Evolutionary conservation across 768 basidiomycete species (phyloP).

Genomic region (Phanerochaete carnosa): DNA sequence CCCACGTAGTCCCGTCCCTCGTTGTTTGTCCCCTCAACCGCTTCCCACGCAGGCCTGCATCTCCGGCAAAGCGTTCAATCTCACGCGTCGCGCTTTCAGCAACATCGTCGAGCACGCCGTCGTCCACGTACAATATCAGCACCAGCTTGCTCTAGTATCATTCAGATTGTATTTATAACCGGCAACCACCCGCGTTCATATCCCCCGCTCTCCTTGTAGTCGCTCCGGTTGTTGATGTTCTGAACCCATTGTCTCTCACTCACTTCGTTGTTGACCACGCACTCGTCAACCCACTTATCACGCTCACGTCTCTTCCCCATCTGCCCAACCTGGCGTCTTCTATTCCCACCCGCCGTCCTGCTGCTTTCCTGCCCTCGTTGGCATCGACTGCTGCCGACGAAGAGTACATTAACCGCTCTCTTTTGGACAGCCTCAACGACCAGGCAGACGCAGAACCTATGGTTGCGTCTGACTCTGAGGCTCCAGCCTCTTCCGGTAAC

Average conservation of each 20-base stretch:
- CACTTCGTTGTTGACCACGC: constrained; percentile 14
- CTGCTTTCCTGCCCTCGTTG: constrained; percentile 19
- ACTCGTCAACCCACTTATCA: constrained; percentile 9
- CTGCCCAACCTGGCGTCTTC: constrained; percentile 32
- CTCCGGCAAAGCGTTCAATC: constrained; percentile 19
- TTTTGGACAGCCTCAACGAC: constrained; percentile 79
- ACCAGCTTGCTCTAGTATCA: constrained; percentile 28
- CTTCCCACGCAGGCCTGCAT: constrained; percentile 17
- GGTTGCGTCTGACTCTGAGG: constrained; percentile 50
- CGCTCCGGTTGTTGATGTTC: constrained; percentile 43
- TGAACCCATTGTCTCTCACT: constrained; percentile 22
- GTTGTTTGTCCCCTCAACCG: constrained; percentile 14
- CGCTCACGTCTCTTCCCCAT: constrained; percentile 13
- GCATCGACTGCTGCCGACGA: constrained; percentile 46
- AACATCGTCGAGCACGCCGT: constrained; percentile 24
- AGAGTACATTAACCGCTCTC: constrained; percentile 83
- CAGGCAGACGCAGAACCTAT: constrained; percentile 78
- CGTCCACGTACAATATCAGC: constrained; percentile 26
- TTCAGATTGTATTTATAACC: constrained; percentile 42
- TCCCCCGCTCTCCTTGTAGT: constrained; percentile 27
- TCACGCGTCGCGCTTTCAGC: constrained; percentile 38
- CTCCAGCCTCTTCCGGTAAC: constrained; percentile 35
- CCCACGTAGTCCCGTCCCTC: constrained; percentile 16
- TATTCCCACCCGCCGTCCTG: constrained; percentile 26
- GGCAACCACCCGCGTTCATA: constrained; percentile 34